phyloP scores from a whole-genome alignment of 805 yeast genomes.

The Yarrowia yakushimensis region DNA sequence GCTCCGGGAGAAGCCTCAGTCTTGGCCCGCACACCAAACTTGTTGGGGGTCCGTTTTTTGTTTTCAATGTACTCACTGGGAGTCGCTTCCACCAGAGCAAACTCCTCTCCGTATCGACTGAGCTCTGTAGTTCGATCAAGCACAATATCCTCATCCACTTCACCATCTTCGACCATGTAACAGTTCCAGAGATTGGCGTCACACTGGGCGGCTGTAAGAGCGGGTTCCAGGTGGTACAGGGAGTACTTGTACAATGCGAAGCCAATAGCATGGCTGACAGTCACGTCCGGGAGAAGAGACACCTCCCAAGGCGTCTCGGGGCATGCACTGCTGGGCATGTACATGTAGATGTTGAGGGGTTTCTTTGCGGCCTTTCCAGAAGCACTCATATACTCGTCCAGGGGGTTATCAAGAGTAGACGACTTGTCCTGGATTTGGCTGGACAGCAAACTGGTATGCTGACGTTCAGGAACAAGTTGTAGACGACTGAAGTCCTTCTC shows the following conservation, averaged over 20 bases:
- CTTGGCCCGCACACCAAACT: conserved; percentile 25
- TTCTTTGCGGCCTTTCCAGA: conserved; percentile 39
- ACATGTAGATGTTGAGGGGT: conserved; percentile 37
- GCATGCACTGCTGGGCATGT: conserved; percentile 36
- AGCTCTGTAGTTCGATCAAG: conserved; percentile 65
- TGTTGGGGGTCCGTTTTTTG: conserved; percentile 37
- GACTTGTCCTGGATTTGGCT: conserved; percentile 35
- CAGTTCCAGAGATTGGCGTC: conserved; percentile 75
- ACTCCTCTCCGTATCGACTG: conserved; percentile 73
- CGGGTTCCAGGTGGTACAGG: conserved; percentile 33
- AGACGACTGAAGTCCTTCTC: conserved; percentile 16
- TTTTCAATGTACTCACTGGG: conserved; percentile 38
- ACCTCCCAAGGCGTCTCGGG: conserved; percentile 38
- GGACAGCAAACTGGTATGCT: background rate
- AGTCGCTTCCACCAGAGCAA: conserved; percentile 65
- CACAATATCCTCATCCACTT: conserved; percentile 82
- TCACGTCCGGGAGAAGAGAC: conserved; percentile 39
- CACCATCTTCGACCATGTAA: conserved; percentile 89
- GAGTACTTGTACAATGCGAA: conserved; percentile 43
- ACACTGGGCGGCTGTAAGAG: conserved; percentile 33
- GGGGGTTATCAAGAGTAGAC: conserved; percentile 36
- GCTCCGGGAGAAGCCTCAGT: background rate
- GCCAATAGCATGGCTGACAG: conserved; percentile 56
- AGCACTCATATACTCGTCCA: conserved; percentile 38
- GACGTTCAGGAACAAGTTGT: background rate